Percentiles rank a stretch among this genome's conserved stretches.
Evolutionary conservation across 306 rosid species (phyloP).

Genomic region (Crotalaria pallida): DNA sequence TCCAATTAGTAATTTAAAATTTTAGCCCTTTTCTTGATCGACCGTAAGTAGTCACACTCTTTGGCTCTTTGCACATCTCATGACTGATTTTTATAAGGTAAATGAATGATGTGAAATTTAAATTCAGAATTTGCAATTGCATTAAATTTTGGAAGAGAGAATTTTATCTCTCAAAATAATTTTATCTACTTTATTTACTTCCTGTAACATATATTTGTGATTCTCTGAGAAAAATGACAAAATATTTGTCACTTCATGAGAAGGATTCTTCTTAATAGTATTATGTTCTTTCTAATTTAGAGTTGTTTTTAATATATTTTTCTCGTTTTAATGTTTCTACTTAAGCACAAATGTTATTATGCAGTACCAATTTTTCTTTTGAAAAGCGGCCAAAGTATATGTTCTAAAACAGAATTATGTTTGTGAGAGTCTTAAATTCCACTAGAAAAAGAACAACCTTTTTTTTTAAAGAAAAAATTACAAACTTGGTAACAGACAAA

Average conservation of each 20-base stretch:
- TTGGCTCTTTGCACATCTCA: too few relatives aligned
- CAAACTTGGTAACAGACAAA: slow-evolving; percentile 13
- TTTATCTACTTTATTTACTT: too few relatives aligned
- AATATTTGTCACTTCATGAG: background rate
- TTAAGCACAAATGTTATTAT: background rate
- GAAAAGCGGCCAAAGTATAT: slow-evolving; percentile 6
- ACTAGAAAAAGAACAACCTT: slow-evolving; percentile 19
- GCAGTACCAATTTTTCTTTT: background rate
- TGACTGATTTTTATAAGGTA: too few relatives aligned
- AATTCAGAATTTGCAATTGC: too few relatives aligned
- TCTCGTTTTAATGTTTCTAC: background rate
- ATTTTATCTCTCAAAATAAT: too few relatives aligned
- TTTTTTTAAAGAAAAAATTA: slow-evolving; percentile 24
- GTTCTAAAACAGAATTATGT: slow-evolving; percentile 11
- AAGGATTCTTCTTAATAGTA: background rate
- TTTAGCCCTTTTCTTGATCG: too few relatives aligned
- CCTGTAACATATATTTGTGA: too few relatives aligned
- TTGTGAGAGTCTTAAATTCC: slow-evolving; percentile 33
- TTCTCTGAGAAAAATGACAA: too few relatives aligned
- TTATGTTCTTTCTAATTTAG: background rate
- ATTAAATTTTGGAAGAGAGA: too few relatives aligned
- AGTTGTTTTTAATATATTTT: background rate
- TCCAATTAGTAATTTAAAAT: too few relatives aligned
- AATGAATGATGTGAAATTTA: too few relatives aligned
- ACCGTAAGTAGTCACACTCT: too few relatives aligned